These are phyloP conservation scores for Miscanthus lutarioriparius DNA, from an alignment of 176 grass and related monocot species.

Conservation along the genomic window DNA sequence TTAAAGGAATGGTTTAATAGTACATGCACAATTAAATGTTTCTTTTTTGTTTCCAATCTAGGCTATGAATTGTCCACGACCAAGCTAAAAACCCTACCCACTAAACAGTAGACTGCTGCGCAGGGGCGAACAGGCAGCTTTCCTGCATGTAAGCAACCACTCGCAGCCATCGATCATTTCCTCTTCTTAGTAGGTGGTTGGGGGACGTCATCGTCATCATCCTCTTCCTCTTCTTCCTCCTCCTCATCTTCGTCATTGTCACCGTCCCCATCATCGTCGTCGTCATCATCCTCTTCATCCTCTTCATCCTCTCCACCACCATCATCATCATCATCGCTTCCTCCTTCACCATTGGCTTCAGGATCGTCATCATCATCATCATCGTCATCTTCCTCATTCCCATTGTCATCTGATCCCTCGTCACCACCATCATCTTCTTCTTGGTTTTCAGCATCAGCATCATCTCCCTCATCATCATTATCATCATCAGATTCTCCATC, in stretches of 20 bases:
- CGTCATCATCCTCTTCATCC: neutral
- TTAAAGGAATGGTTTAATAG: slow-evolving; percentile 29
- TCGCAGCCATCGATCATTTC: slow-evolving; percentile 35
- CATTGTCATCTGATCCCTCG: slow-evolving; percentile 37
- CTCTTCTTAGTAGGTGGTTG: slow-evolving; percentile 58
- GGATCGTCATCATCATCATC: slow-evolving; percentile 21
- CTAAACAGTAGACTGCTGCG: slow-evolving; percentile 27
- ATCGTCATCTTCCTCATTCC: slow-evolving; percentile 35
- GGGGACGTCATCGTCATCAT: slow-evolving; percentile 45
- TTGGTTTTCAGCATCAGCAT: slow-evolving; percentile 37
- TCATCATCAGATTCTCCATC: slow-evolving; percentile 60
- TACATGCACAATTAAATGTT: slow-evolving; percentile 42
- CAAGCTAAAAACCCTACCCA: slow-evolving; percentile 31
- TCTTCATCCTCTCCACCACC: neutral
- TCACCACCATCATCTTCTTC: slow-evolving; percentile 33
- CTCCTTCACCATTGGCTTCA: slow-evolving; percentile 47
- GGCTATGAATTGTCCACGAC: slow-evolving; percentile 28
- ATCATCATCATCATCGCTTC: slow-evolving; percentile 27
- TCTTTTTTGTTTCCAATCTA: slow-evolving; percentile 28
- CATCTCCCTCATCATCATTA: slow-evolving; percentile 43
- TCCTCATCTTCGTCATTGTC: slow-evolving; percentile 20
- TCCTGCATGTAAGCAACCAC: neutral
- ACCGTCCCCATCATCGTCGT: neutral
- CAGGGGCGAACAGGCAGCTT: slow-evolving; percentile 14
- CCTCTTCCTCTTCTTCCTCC: slow-evolving; percentile 23